These are phyloP conservation scores for Globisporangium spinosum DNA, from an alignment of 352 stramenopile genomes.

Conservation along the genomic window DNA sequence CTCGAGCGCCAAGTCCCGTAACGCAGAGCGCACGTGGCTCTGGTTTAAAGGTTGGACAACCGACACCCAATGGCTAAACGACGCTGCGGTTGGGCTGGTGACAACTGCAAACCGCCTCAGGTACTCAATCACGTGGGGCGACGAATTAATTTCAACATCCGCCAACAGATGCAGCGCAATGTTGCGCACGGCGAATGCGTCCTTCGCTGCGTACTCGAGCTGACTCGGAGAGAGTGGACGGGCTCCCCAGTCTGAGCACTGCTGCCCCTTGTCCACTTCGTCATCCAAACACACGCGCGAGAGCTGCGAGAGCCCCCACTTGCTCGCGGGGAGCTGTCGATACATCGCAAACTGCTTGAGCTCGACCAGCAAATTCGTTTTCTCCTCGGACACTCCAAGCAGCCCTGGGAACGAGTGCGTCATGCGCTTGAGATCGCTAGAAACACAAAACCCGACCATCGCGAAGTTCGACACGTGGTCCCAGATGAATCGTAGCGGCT, in stretches of 20 bases:
- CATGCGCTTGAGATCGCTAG: slow-evolving; percentile 46
- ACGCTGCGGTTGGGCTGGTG: slow-evolving; percentile 7
- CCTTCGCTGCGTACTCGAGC: slow-evolving; percentile 52
- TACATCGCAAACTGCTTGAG: slow-evolving; percentile 51
- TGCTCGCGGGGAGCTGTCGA: slow-evolving; percentile 37
- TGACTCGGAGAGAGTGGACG: slow-evolving; percentile 40
- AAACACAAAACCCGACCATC: slow-evolving; percentile 54
- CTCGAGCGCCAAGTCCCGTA: slow-evolving; percentile 25
- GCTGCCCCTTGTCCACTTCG: slow-evolving; percentile 54
- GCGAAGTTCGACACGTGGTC: slow-evolving; percentile 27
- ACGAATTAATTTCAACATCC: slow-evolving; percentile 22
- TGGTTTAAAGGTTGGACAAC: slow-evolving; percentile 15
- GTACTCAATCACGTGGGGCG: slow-evolving; percentile 13
- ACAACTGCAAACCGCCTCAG: slow-evolving; percentile 24
- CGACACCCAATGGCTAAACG: slow-evolving; percentile 24
- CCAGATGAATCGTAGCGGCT: slow-evolving; percentile 41
- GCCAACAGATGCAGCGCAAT: slow-evolving; percentile 43
- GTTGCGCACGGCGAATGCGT: slow-evolving; percentile 45
- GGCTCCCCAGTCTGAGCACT: slow-evolving; percentile 57
- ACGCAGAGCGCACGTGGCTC: slow-evolving; percentile 33
- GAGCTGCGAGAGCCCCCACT: slow-evolving; percentile 55
- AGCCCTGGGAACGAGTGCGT: slow-evolving; percentile 48
- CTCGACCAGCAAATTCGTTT: slow-evolving; percentile 36
- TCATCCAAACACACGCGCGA: slow-evolving; percentile 35
- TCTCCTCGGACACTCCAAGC: neutral